phyloP scores from a whole-genome alignment of 441 rosid genomes.

The Omphalea diandra region DNA sequence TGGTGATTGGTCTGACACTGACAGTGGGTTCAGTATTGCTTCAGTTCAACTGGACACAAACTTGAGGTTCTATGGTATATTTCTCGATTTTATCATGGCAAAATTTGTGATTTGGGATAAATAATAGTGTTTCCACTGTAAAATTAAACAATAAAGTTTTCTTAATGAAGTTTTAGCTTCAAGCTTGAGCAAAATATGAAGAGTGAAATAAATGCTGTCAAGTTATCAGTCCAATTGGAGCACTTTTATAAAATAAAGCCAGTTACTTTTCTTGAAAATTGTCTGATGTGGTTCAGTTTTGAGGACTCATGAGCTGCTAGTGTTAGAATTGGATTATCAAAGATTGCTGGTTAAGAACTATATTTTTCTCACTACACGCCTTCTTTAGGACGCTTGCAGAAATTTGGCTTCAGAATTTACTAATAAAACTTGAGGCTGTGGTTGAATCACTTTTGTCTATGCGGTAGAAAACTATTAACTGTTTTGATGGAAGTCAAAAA shows the following conservation, averaged over 20 bases:
- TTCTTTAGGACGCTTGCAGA: neutral
- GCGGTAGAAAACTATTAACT: neutral
- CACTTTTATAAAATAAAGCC: neutral
- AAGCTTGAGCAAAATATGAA: neutral
- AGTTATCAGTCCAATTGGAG: neutral
- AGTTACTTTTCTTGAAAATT: neutral
- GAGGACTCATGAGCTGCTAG: neutral
- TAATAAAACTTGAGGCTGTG: neutral
- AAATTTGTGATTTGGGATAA: neutral
- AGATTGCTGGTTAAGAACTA: neutral
- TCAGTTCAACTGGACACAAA: neutral
- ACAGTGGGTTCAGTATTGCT: neutral
- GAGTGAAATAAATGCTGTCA: neutral
- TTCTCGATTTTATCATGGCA: neutral
- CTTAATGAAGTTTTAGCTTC: neutral
- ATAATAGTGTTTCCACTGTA: neutral
- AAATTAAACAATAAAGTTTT: neutral
- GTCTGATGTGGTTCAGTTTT: neutral
- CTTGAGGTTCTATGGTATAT: neutral
- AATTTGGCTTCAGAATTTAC: neutral
- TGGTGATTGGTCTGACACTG: constrained; percentile 9
- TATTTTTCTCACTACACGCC: constrained; percentile 2
- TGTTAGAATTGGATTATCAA: neutral
- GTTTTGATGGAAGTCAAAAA: neutral
- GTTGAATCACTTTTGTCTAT: neutral